Base-by-base conservation (phyloP, 805 yeast species). In the Lipomyces anomalus region DNA sequence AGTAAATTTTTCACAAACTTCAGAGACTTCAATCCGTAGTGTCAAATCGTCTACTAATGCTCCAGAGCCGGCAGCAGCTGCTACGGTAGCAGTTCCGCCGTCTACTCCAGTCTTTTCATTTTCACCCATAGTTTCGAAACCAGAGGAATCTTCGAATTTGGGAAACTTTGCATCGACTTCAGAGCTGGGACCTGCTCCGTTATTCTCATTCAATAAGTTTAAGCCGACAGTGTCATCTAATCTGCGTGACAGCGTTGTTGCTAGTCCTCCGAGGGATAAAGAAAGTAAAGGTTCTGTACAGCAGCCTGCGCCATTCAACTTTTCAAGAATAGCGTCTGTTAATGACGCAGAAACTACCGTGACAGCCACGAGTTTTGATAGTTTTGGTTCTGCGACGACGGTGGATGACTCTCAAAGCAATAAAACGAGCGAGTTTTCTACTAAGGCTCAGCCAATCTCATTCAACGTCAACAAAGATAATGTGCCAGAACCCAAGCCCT, bases 221-320 rank as follows among this genome's bases (percentile, higher is more conserved):
- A 47, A 44, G 43, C 55, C 55, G 11, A 4, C 39, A 4, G 23
- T 21, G 29, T 38, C 55, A n/a, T 50, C 55, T 6, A 11, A 24
- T 9, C 33, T 50, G 38, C 45, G 53, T 6, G 49, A 50, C 23
- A 50, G 55, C 36, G 21, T 48, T 2, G 47, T 50, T 4, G 34
- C 35, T 41, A 42, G 50, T 21, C 47, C 50, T 4, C 49, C 44
- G n/a, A 9, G 30, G n/a, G n/a, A n/a, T n/a, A n/a, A n/a, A n/a
- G n/a, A n/a, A n/a, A n/a, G n/a, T n/a, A n/a, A n/a, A n/a, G n/a
- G n/a, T n/a, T n/a, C n/a, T n/a, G n/a, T n/a, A n/a, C n/a, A n/a
- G n/a, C n/a, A n/a, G n/a, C n/a, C n/a, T n/a, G n/a, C n/a, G n/a
- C n/a, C n/a, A n/a, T n/a, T n/a, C n/a, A n/a, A n/a, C n/a, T n/a